Base-by-base conservation (phyloP, 768 basidiomycete species). In the Pulveroboletus sp. region DNA sequence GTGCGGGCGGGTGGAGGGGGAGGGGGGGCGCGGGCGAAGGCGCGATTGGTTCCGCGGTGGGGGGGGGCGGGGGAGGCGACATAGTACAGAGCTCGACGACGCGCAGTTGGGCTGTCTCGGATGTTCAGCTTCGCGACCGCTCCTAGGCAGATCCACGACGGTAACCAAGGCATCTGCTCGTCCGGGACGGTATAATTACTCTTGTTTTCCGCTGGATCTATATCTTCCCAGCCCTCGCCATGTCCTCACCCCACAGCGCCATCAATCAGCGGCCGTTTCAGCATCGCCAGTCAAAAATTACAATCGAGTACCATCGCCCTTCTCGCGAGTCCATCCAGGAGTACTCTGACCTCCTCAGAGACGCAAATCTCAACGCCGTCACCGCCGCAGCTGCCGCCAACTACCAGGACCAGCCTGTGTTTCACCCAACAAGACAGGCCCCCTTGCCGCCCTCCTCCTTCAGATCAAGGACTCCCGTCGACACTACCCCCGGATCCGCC, bases 301-400 rank as follows among this genome's bases (percentile, higher is more conserved):
- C 85, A 14, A 75, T 91, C 66, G 85, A 90, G 62, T 85, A 87
- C 66, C 82, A 86, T 70, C 74, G 83, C 15, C 86, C 86, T 3
- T 84, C 83, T 10, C 72, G 86, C 39, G 80, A 86, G 66, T 85
- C 83, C 56, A 83, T 89, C 53, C 85, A 85, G 56, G 86, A 89
- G 57, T 88, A 88, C 67, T 77, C 82, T 65, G 80, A 83, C 49
- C 82, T 89, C 47, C 76, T 90, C 46, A 76, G 76, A 28, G 78
- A 85, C 66, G 73, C 79, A 11, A 77, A 75, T 59, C 45, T 77
- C 8, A 76, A 80, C 78, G 76, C 81, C 32, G 73, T 76, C 33
- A 76, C 76, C 39, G 76, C 80, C 27, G 69, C 67, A 7, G 38
- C 21, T 40, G 47, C 60, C 14, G 46, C 62, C 0, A 57, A 53